Percentiles rank a stretch among this genome's conserved stretches.
Conservation (phyloP, 768 basidiomycete species). For the Collybia sordida region DNA sequence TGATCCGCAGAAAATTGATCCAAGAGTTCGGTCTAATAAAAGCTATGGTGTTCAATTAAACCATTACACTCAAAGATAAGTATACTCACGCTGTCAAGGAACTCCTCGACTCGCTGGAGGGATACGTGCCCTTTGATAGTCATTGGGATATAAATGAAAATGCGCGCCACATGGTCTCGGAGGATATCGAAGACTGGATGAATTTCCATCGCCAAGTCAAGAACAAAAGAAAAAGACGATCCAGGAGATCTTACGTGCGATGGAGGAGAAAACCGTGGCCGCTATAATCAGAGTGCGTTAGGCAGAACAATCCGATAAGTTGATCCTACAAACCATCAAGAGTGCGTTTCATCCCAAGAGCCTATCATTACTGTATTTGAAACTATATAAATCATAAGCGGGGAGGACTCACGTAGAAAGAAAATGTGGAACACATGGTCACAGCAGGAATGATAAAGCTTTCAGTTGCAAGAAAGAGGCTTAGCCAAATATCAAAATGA, state of each 20-base stretch:
- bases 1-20: slow-evolving; percentile 34
- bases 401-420: slow-evolving; percentile 46
- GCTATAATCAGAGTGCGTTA: background rate
- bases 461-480: background rate
- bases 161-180: slow-evolving; percentile 45
- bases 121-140: slow-evolving; percentile 55
- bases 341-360: too few species aligned
- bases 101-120: slow-evolving; percentile 49
- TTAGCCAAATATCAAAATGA: background rate
- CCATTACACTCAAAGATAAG: background rate
- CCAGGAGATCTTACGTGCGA: background rate
- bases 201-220: slow-evolving; percentile 47
- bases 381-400: background rate
- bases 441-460: slow-evolving; percentile 62
- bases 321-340: too few species aligned
- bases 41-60: background rate
- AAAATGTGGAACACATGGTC: slow-evolving; percentile 65
- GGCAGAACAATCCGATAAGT: background rate
- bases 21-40: slow-evolving; percentile 44
- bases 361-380: too few species aligned
- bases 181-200: slow-evolving; percentile 65
- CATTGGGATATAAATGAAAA: slow-evolving; percentile 26
- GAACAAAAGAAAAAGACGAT: slow-evolving; percentile 22
- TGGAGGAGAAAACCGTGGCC: slow-evolving; percentile 7
- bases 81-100: slow-evolving; percentile 33